Conservation (phyloP, 345 rosid species). For the Pseudoturritis turrita region DNA sequence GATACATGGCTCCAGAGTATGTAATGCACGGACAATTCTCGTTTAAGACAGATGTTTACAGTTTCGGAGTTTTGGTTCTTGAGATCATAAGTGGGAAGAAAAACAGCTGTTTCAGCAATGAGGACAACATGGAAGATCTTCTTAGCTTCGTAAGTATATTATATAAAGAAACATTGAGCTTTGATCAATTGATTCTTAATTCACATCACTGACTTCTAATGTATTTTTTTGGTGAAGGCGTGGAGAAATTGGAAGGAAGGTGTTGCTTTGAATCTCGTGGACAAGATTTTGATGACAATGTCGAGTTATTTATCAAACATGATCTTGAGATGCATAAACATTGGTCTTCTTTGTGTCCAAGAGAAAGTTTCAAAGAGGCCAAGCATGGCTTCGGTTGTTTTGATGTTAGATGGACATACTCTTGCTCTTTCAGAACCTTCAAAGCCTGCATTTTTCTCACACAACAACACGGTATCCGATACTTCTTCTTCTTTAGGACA, state of each 20-base stretch:
- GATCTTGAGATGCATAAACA: constrained; percentile 50
- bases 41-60: constrained; percentile 49
- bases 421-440: constrained; percentile 39
- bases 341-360: constrained; percentile 68
- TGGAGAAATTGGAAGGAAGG: constrained; percentile 63
- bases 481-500: constrained; percentile 25
- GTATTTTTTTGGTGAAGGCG: constrained; percentile 35
- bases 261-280: constrained; percentile 34
- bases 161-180: not conserved
- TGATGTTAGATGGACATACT: constrained; percentile 40
- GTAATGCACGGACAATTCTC: constrained; percentile 45
- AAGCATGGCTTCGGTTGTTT: constrained; percentile 42
- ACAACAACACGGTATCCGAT: not conserved
- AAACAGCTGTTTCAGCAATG: constrained; percentile 13
- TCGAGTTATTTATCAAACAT: constrained; percentile 28
- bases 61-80: constrained; percentile 55
- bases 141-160: constrained; percentile 37
- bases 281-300: constrained; percentile 31
- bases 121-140: constrained; percentile 31
- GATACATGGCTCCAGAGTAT: constrained; percentile 64
- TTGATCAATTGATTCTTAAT: not conserved
- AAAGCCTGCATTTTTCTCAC: constrained; percentile 40
- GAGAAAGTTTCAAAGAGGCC: constrained; percentile 49
- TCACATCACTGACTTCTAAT: not conserved
- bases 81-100: constrained; percentile 53